Evolutionary conservation across 768 basidiomycete genomes (phyloP).

Genomic region (Rhizopogon vesiculosus): DNA sequence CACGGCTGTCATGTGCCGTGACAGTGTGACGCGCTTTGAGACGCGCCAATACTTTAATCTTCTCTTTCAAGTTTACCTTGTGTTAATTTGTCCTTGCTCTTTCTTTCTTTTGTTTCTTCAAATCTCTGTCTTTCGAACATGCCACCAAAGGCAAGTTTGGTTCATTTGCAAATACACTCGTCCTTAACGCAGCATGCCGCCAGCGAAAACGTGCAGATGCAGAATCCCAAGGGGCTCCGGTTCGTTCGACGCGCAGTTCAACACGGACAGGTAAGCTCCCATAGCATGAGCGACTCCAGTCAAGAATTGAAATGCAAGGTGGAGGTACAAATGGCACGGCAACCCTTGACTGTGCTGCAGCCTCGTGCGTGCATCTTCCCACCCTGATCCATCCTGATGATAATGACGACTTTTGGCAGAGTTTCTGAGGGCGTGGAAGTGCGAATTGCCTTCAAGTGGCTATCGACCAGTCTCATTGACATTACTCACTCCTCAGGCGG

Average conservation of each 20-base stretch:
- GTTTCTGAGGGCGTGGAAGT: conserved; percentile 16
- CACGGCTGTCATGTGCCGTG: conserved; percentile 25
- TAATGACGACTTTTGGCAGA: conserved; percentile 17
- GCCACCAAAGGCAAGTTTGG: conserved; percentile 32
- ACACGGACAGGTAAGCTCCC: conserved; percentile 27
- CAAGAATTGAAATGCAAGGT: conserved; percentile 9
- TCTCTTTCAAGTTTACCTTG: conserved; percentile 8
- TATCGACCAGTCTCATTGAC: background rate
- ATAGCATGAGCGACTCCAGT: conserved; percentile 9
- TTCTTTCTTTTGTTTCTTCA: background rate
- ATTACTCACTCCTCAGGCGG: conserved; percentile 8
- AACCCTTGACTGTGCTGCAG: conserved; percentile 5
- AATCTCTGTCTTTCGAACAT: conserved; percentile 12
- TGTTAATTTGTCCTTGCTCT: background rate
- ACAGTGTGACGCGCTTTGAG: conserved; percentile 7
- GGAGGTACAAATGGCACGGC: conserved; percentile 9
- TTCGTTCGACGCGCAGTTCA: conserved; percentile 45
- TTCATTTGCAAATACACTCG: conserved; percentile 11
- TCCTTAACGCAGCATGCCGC: conserved; percentile 11
- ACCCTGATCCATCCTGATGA: conserved; percentile 8
- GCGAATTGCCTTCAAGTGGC: conserved; percentile 8
- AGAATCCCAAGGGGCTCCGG: conserved; percentile 26
- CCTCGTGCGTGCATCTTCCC: conserved; percentile 19
- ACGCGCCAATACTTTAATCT: conserved; percentile 14
- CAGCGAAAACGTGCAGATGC: conserved; percentile 61